Conservation (phyloP, 1,284 basidiomycete genomes). For the Austroboletus novae-zelandiae region DNA sequence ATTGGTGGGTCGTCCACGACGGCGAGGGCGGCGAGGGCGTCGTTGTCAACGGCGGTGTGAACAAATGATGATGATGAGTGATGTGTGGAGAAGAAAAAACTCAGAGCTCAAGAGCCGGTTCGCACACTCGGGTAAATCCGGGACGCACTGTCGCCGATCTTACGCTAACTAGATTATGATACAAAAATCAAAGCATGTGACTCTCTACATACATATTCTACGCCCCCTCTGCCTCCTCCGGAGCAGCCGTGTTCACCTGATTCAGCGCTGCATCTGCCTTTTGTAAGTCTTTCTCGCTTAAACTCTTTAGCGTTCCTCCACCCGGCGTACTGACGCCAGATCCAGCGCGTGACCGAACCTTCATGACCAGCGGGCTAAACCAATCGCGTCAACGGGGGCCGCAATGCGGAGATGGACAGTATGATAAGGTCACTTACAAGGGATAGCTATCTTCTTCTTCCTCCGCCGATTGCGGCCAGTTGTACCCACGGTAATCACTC, state of each 20-base stretch:
- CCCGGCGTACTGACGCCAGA: conserved; percentile 89
- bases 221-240: neutral
- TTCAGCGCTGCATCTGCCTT: conserved; percentile 83
- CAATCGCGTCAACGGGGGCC: neutral
- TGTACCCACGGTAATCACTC: conserved; percentile 84
- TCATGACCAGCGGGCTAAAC: conserved; percentile 83
- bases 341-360: conserved; percentile 83
- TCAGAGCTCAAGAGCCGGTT: neutral
- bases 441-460: conserved; percentile 93
- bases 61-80: neutral
- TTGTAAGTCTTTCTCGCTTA: conserved; percentile 82
- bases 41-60: neutral
- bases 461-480: conserved; percentile 61
- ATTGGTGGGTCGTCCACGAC: neutral
- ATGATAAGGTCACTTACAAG: conserved; percentile 53
- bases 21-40: neutral
- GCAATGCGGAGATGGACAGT: conserved; percentile 7
- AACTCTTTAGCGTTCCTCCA: conserved; percentile 68
- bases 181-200: conserved; percentile 11
- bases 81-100: neutral
- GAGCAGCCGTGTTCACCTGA: conserved; percentile 45
- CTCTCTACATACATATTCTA: neutral
- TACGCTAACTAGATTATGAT: conserved; percentile 8
- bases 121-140: conserved; percentile 17
- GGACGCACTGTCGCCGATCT: neutral